A percentile compares a stretch with the other conserved stretches of the same genome.
Conservation (phyloP, 192 early-diverging fungal genomes). For the Gryganskiella cystojenkinii region DNA sequence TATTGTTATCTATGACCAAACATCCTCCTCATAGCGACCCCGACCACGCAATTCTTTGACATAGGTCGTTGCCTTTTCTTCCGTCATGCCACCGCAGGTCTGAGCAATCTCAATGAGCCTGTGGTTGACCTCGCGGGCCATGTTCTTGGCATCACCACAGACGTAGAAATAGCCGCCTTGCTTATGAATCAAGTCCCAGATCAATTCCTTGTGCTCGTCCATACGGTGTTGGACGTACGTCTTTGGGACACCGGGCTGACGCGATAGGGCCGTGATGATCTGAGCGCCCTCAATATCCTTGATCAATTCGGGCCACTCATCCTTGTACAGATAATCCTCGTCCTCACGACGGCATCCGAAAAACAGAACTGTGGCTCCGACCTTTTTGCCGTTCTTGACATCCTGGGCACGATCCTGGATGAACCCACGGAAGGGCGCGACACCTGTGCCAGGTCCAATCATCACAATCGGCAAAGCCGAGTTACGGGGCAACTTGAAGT, state of each 20-base stretch:
- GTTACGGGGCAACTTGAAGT: slow-evolving; percentile 93
- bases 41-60: slow-evolving; percentile 84
- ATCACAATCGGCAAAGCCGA: slow-evolving; percentile 87
- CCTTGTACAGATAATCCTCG: slow-evolving; percentile 91
- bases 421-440: slow-evolving; percentile 98
- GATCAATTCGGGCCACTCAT: slow-evolving; percentile 81
- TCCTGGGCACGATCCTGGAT: slow-evolving; percentile 86
- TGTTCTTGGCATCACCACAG: slow-evolving; percentile 96
- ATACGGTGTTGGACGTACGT: slow-evolving; percentile 97
- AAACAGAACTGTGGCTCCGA: slow-evolving; percentile 91
- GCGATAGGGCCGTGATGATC: slow-evolving; percentile 92
- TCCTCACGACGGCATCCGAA: slow-evolving; percentile 91
- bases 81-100: slow-evolving; percentile 69
- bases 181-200: slow-evolving; percentile 86
- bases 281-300: slow-evolving; percentile 66
- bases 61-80: slow-evolving; percentile 78
- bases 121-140: slow-evolving; percentile 91
- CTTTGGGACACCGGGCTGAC: slow-evolving; percentile 80
- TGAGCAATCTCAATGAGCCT: slow-evolving; percentile 76
- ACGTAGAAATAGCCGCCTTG: slow-evolving; percentile 87
- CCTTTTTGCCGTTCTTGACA: slow-evolving; percentile 67
- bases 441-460: slow-evolving; percentile 99
- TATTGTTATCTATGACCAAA: slow-evolving; percentile 78
- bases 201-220: slow-evolving; percentile 72
- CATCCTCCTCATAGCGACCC: slow-evolving; percentile 94